phyloP scores from a whole-genome alignment of 2,329 filamentous ascomycete genomes.

The Rhynchosporium graminicola region DNA sequence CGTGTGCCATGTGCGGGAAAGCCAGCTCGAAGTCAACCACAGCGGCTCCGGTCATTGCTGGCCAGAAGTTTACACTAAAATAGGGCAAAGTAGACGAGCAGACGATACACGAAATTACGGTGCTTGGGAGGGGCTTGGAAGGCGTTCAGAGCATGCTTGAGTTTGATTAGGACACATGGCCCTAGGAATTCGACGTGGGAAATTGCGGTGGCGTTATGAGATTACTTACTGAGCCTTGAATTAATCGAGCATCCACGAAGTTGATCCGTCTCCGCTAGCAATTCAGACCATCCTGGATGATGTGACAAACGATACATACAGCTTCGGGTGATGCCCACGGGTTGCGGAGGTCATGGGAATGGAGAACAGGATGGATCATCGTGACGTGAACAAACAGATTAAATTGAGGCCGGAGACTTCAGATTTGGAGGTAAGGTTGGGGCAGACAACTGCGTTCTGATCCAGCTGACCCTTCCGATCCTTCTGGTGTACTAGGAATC shows the following conservation, averaged over 20 bases:
- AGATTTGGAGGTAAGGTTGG: too few relatives aligned
- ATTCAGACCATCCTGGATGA: not conserved
- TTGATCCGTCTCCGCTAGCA: too few relatives aligned
- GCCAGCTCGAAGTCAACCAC: slow-evolving; percentile 52
- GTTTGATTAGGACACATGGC: not conserved
- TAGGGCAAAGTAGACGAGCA: slow-evolving; percentile 37
- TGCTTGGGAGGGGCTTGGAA: slow-evolving; percentile 1
- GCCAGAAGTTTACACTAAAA: slow-evolving; percentile 64
- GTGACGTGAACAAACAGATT: not conserved
- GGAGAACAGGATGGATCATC: not conserved
- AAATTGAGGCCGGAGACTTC: too few relatives aligned
- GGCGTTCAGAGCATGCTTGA: not conserved
- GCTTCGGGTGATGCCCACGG: too few relatives aligned
- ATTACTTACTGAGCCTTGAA: not conserved
- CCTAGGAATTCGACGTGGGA: not conserved
- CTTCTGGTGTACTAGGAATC: too few relatives aligned
- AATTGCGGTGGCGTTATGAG: not conserved
- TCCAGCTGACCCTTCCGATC: too few relatives aligned
- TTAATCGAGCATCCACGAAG: not conserved
- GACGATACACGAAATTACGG: not conserved
- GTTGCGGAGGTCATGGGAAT: too few relatives aligned
- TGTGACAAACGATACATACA: not conserved
- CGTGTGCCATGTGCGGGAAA: slow-evolving; percentile 66
- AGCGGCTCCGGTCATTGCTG: slow-evolving; percentile 55
- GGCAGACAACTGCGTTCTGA: too few relatives aligned